Evolutionary conservation across 2,329 filamentous ascomycete species (phyloP), one percentile per base, ranked within the genome.

Genomic region (Diaporthe caulivora): DNA sequence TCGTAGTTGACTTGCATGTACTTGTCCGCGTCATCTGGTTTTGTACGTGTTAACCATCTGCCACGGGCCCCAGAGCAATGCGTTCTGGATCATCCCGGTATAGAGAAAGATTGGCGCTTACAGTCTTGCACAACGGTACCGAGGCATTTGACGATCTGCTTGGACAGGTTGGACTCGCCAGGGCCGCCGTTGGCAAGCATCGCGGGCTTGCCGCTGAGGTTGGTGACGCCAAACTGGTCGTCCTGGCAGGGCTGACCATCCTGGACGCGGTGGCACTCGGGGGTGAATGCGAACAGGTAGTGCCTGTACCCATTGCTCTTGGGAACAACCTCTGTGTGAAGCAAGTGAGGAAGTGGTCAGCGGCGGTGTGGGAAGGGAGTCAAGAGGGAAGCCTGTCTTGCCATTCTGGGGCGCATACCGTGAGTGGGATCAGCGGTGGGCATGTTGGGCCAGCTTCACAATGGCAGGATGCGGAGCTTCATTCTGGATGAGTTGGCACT

Each of bases 281-380:
- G 62, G 7, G 70, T 60, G 54, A 72, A 74, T 21, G 72, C 70
- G 31, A 74, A 74, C 24, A 74, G 44, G 49, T 58, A 34, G n/a
- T 57, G 31, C 4, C 34, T 37, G 51, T 65, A 73, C 2, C 29
- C 29, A 18, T 57, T n/a, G 10, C 8, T 55, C 17, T 31, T 11
- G 26, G 72, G 47, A 13, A 72, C 11, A 10, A 72, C 51, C 26
- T 40, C 62, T 74, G 58, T 74, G 58, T 9, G 29, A 31, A 49
- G 31, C 15, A 34, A 17, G 54, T 11, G 11, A 6, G 2, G n/a
- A 11, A 31, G 5, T 29, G 26, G 51, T 68, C 9, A 67, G 51
- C 57, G n/a, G 9, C 26, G n/a, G 9, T 18, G 29, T 49, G 67
- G 10, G 26, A 7, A 53, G 31, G 21, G 18, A 8, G 8, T 6